A percentile compares a stretch with the other conserved stretches of the same genome.
These are phyloP conservation scores for Naganishia sp. DNA, from an alignment of 1,284 basidiomycete species.

Conservation along the genomic window DNA sequence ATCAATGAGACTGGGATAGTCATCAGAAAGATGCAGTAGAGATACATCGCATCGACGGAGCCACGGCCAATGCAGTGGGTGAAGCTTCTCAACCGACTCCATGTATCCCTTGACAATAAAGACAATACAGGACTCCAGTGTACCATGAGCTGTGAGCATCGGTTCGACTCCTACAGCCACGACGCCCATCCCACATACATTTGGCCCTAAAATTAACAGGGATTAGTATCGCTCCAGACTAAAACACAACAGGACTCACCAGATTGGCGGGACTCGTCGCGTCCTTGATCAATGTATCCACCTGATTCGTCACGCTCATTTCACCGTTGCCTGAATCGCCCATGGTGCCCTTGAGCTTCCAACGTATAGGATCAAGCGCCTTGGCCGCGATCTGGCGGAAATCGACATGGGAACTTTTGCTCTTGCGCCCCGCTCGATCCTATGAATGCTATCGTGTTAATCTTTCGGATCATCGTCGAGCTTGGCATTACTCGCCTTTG, in stretches of 20 bases:
- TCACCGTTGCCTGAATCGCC: conserved; percentile 57
- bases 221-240: conserved; percentile 16
- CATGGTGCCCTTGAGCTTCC: conserved; percentile 71
- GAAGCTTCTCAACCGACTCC: too few species aligned
- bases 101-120: too few species aligned
- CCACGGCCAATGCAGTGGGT: too few species aligned
- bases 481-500: conserved; percentile 41
- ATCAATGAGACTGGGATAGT: too few species aligned
- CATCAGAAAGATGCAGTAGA: too few species aligned
- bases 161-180: conserved; percentile 59
- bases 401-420: conserved; percentile 41
- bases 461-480: too few species aligned
- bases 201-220: conserved; percentile 38
- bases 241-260: conserved; percentile 54
- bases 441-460: not conserved
- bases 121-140: too few species aligned
- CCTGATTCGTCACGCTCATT: conserved; percentile 74
- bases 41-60: too few species aligned
- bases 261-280: conserved; percentile 73
- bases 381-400: conserved; percentile 68
- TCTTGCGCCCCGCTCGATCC: conserved; percentile 31
- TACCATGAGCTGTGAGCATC: not conserved
- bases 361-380: conserved; percentile 75
- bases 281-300: conserved; percentile 85
- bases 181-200: conserved; percentile 75